These are phyloP conservation scores for Didymella arachidicola DNA, from an alignment of 2,329 filamentous ascomycete species.

Conservation along the genomic window DNA sequence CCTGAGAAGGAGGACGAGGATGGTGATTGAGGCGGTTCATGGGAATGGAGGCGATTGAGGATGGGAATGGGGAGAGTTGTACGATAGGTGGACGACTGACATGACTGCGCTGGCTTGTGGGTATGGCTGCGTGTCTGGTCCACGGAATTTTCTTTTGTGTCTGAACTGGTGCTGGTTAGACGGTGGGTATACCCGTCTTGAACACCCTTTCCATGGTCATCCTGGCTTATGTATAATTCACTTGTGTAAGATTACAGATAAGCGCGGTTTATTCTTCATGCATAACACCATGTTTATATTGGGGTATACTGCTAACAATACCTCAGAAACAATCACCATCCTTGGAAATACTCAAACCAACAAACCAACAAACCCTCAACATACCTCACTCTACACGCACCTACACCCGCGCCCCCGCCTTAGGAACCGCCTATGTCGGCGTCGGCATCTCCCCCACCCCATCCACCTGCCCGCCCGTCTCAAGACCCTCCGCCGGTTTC, in stretches of 20 bases:
- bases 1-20: conserved; percentile 39
- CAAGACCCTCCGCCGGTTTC: conserved; percentile 11
- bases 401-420: conserved; percentile 6
- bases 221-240: neutral
- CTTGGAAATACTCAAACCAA: neutral
- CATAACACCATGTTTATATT: conserved; percentile 8
- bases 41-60: neutral
- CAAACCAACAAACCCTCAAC: neutral
- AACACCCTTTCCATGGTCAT: neutral
- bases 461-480: conserved; percentile 1
- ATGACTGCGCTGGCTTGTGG: conserved; percentile 1
- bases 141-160: conserved; percentile 4
- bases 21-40: conserved; percentile 9
- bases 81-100: conserved; percentile 8
- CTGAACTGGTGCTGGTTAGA: conserved; percentile 7
- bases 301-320: conserved; percentile 19
- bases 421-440: conserved; percentile 1
- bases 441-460: neutral
- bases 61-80: neutral
- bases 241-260: neutral
- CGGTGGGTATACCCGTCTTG: conserved; percentile 17
- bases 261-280: neutral
- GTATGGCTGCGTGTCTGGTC: conserved; percentile 1
- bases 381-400: neutral
- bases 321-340: conserved; percentile 1